Base-by-base conservation (phyloP, 1,284 basidiomycete genomes). In the Ustilago tritici region DNA sequence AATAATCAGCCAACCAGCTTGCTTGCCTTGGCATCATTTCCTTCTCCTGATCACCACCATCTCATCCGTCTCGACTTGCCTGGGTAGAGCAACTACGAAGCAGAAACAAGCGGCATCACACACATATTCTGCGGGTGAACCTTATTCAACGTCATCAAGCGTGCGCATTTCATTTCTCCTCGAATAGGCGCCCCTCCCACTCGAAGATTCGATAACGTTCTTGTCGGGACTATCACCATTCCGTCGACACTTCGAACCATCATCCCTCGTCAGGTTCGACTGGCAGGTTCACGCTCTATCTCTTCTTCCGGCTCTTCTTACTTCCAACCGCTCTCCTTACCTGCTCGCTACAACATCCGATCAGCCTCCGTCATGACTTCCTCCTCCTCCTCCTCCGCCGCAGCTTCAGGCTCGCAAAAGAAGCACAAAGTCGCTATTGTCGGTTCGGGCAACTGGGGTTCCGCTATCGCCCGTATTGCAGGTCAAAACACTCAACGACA, bases 371-470 rank as follows among this genome's bases (percentile, higher is more conserved):
- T 14, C 14, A 76, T 71, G 74, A 68, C 65, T 32, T 64, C 63
- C n/a, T 50, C 72, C 19, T 56, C 67, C 12, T 56, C 62, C 34
- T 67, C 65, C 1, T 61, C 61, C 40, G 35, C 36, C 34, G 53
- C 70, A 4, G 60, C 64, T 0, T 62, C 65, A 1, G 36, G 64
- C 34, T 68, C 66, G 56, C 46, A 49, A 35, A 63, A 87, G 60
- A 89, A 88, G 81, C 89, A 89, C 85, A 87, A 87, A 69, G 88
- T 91, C 23, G 89, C 89, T 28, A 87, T 90, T 70, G 88, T 91
- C 65, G 90, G 90, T 53, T 86, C 85, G 0, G 86, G 86, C 19
- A 86, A 85, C 67, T 87, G 83, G 89, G 90, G 89, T 1, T 89
- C 88, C 7, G 89, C 89, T 2, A 88, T 90, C 54, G 90, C 90